A percentile compares a stretch with the other conserved stretches of the same genome.
phyloP scores from a whole-genome alignment of 257 asterid genomes.

The Leonotis leonurus region DNA sequence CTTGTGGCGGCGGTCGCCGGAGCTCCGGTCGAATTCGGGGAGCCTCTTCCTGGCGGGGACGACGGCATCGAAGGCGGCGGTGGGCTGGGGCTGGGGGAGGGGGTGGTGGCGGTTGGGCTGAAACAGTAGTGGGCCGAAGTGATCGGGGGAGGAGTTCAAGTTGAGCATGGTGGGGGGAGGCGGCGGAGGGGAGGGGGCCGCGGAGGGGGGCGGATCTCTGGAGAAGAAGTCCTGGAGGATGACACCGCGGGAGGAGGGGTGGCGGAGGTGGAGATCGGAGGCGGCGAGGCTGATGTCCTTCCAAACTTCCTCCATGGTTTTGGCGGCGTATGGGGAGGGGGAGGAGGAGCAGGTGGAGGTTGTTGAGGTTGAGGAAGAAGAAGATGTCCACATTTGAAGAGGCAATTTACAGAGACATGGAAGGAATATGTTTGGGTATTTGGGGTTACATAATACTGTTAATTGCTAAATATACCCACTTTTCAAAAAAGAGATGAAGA shows the following conservation, averaged over 20 bases:
- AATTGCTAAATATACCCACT: too few relatives aligned
- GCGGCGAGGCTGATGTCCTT: constrained; percentile 45
- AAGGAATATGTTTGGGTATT: too few relatives aligned
- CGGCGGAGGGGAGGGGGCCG: constrained; percentile 32
- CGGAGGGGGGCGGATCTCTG: constrained; percentile 23
- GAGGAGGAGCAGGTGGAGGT: constrained; percentile 9
- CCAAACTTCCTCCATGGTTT: constrained; percentile 74
- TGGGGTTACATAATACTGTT: background rate
- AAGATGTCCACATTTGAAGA: constrained; percentile 34
- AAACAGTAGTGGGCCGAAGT: constrained; percentile 10
- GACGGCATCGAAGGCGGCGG: background rate
- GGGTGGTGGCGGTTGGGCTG: constrained; percentile 1
- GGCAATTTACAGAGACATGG: constrained; percentile 2
- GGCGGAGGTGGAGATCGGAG: constrained; percentile 27
- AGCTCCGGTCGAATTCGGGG: constrained; percentile 17
- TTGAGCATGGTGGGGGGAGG: constrained; percentile 39
- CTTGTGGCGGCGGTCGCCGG: constrained; percentile 47
- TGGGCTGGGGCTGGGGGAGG: too few relatives aligned
- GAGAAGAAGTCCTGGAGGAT: constrained; percentile 55
- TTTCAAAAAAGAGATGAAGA: too few relatives aligned
- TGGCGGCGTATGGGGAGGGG: constrained; percentile 13
- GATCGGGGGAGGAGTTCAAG: constrained; percentile 33
- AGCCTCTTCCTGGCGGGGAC: constrained; percentile 29
- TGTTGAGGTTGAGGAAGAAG: background rate
- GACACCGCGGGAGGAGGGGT: constrained; percentile 24